Percentiles rank a stretch among this genome's conserved stretches.
phyloP scores from a whole-genome alignment of 768 basidiomycete species.

The Cystofilobasidium ferigula region DNA sequence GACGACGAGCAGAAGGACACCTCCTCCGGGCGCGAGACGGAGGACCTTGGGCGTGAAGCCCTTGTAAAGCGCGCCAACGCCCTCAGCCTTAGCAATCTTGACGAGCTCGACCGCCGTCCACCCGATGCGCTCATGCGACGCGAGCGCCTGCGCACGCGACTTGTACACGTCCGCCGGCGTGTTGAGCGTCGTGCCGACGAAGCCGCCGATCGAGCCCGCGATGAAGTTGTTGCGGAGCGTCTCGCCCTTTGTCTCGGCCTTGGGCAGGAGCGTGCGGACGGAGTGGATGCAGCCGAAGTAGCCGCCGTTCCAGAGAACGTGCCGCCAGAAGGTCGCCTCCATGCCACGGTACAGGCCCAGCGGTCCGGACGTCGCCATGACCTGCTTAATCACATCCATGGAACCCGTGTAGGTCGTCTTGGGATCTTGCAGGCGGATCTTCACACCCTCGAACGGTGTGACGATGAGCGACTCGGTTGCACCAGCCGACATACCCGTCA shows the following conservation, averaged over 20 bases:
- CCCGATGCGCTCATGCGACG: conserved; percentile 51
- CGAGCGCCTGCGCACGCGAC: conserved; percentile 68
- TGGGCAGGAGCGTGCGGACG: conserved; percentile 66
- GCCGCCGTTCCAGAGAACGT: conserved; percentile 44
- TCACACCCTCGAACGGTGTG: conserved; percentile 91
- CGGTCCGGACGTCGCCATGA: conserved; percentile 64
- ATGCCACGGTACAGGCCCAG: conserved; percentile 75
- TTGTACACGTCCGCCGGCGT: conserved; percentile 87
- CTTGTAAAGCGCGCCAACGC: conserved; percentile 74
- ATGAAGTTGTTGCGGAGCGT: conserved; percentile 82
- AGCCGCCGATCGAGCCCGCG: conserved; percentile 81
- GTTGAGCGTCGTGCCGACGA: conserved; percentile 71
- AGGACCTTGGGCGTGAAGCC: conserved; percentile 94
- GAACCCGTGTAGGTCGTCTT: conserved; percentile 80
- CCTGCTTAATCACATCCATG: conserved; percentile 73
- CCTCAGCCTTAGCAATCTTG: conserved; percentile 78
- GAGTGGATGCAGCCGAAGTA: conserved; percentile 84
- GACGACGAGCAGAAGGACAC: conserved; percentile 63
- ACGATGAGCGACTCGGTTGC: conserved; percentile 84
- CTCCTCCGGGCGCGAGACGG: conserved; percentile 87
- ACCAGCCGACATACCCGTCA: conserved; percentile 88
- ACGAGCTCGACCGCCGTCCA: conserved; percentile 42
- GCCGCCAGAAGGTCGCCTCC: conserved; percentile 89
- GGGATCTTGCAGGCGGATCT: conserved; percentile 93
- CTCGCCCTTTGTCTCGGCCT: conserved; percentile 61